phyloP scores from a whole-genome alignment of 208 protist genomes.

The Leishmania turanica region DNA sequence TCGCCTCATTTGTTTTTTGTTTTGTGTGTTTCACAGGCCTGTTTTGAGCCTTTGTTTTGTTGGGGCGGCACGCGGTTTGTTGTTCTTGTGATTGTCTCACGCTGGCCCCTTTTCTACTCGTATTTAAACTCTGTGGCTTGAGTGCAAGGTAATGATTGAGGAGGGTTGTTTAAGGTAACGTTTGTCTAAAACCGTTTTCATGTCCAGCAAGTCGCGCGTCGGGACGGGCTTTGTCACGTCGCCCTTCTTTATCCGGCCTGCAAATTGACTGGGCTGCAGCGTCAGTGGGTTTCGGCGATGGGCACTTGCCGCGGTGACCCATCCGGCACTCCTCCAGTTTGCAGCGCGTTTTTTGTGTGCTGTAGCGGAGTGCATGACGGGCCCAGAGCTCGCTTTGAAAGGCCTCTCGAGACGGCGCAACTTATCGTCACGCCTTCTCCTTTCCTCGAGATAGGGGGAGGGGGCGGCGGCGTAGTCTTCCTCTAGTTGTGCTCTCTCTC shows the following conservation, averaged over 20 bases:
- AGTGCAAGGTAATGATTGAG: conserved; percentile 1
- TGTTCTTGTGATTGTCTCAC: background rate
- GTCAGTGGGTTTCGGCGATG: background rate
- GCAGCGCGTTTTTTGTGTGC: background rate
- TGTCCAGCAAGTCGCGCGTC: too few relatives aligned
- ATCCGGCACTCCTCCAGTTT: background rate
- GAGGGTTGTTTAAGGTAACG: background rate
- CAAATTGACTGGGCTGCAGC: background rate
- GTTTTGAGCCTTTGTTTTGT: conserved; percentile 4
- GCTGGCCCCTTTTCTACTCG: background rate
- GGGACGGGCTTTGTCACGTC: background rate
- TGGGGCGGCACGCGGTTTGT: background rate
- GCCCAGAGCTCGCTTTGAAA: background rate
- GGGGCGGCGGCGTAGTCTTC: background rate
- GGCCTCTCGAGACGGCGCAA: background rate
- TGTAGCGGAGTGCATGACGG: background rate
- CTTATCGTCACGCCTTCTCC: background rate
- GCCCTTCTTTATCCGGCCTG: background rate
- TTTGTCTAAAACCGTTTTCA: background rate
- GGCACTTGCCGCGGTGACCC: background rate
- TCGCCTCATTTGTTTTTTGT: conserved; percentile 9
- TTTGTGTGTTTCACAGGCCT: conserved; percentile 12
- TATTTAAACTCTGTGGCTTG: background rate
- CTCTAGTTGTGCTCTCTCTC: background rate
- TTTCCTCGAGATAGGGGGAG: background rate